Conservation (phyloP, 257 asterid species). For the Nicotiana otophora region DNA sequence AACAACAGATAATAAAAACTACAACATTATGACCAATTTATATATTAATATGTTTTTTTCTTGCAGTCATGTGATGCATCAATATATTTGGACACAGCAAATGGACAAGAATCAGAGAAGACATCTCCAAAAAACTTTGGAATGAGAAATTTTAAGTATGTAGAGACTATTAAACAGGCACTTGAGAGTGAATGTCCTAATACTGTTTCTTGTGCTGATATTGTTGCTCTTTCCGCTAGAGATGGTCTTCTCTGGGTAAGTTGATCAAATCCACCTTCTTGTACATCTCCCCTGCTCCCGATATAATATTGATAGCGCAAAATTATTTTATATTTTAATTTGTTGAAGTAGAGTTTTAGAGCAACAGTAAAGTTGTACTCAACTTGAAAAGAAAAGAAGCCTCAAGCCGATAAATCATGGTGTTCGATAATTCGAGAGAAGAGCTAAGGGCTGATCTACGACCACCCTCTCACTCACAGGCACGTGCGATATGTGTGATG, state of each 20-base stretch:
- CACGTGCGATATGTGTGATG: too few species aligned
- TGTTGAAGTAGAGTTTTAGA: neutral
- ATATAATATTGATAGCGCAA: neutral
- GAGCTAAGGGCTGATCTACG: too few species aligned
- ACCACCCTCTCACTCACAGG: too few species aligned
- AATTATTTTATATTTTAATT: neutral
- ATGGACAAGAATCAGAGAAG: conserved; percentile 58
- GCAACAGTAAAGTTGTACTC: too few species aligned
- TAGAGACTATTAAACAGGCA: conserved; percentile 52
- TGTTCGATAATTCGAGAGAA: too few species aligned
- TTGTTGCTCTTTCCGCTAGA: conserved; percentile 77
- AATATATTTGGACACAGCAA: conserved; percentile 39
- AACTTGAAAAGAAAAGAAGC: too few species aligned
- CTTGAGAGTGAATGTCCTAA: conserved; percentile 59
- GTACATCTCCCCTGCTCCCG: rapidly evolving
- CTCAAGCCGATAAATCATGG: too few species aligned
- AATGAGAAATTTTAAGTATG: conserved; percentile 65
- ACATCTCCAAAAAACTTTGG: conserved; percentile 47
- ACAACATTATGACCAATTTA: too few species aligned
- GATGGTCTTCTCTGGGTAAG: conserved; percentile 63
- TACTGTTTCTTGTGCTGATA: conserved; percentile 84
- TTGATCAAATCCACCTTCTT: neutral
- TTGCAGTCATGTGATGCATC: conserved; percentile 87
- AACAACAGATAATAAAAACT: too few species aligned
- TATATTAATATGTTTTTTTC: neutral